Evolutionary conservation across 352 stramenopile genomes (phyloP).

Genomic region (Elongisporangium undulatum): DNA sequence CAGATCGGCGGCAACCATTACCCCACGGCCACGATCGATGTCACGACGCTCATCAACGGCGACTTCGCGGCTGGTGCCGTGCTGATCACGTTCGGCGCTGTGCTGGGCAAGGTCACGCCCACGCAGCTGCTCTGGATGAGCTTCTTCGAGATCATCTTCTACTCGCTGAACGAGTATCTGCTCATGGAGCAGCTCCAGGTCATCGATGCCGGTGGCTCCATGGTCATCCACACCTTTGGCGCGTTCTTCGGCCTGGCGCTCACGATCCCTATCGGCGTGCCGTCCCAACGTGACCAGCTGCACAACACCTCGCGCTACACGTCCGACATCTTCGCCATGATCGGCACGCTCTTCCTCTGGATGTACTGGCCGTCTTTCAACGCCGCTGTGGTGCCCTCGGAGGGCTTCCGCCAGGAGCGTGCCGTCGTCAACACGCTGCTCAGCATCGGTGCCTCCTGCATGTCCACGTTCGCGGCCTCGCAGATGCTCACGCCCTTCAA

Average conservation of each 20-base stretch:
- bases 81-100: constrained; percentile 75
- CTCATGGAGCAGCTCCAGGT: constrained; percentile 46
- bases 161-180: constrained; percentile 76
- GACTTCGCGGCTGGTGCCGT: constrained; percentile 76
- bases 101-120: constrained; percentile 73
- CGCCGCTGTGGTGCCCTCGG: constrained; percentile 44
- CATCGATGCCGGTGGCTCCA: constrained; percentile 73
- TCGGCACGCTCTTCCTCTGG: constrained; percentile 85
- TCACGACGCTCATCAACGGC: constrained; percentile 66
- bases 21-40: constrained; percentile 45
- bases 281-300: constrained; percentile 21
- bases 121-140: constrained; percentile 76
- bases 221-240: constrained; percentile 86
- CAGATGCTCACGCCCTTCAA: constrained; percentile 36
- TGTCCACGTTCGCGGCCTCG: constrained; percentile 47
- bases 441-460: constrained; percentile 57
- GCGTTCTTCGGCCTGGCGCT: constrained; percentile 77
- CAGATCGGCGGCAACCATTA: constrained; percentile 46
- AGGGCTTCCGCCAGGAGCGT: constrained; percentile 61
- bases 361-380: constrained; percentile 90
- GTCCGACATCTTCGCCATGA: constrained; percentile 75
- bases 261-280: constrained; percentile 52
- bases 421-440: constrained; percentile 78
- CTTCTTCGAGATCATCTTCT: constrained; percentile 74
- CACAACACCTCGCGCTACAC: constrained; percentile 69